phyloP scores from a whole-genome alignment of 768 basidiomycete species.

The Russula olivacea region DNA sequence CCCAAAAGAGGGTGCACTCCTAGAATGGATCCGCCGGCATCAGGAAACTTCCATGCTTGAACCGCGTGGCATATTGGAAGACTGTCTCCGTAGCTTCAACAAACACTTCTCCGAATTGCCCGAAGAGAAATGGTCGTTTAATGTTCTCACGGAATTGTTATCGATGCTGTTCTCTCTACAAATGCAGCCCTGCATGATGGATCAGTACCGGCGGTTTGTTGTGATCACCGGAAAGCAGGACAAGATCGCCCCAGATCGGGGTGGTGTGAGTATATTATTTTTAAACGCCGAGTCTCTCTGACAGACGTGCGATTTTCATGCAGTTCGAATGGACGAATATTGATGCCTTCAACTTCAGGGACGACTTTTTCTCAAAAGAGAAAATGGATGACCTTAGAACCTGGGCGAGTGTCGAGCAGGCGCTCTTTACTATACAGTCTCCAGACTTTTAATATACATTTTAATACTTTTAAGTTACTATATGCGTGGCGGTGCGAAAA shows the following conservation, averaged over 20 bases:
- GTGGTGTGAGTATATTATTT: conserved; percentile 43
- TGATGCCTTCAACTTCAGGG: conserved; percentile 49
- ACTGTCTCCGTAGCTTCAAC: conserved; percentile 40
- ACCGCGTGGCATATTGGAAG: conserved; percentile 40
- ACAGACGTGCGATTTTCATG: not conserved
- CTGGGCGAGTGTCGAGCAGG: conserved; percentile 16
- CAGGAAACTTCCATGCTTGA: conserved; percentile 25
- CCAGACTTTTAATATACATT: not conserved
- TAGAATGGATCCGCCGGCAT: conserved; percentile 18
- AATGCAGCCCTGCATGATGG: conserved; percentile 56
- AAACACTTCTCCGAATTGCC: conserved; percentile 35
- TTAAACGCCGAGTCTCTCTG: conserved; percentile 6
- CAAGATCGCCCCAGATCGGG: conserved; percentile 31
- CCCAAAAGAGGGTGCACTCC: not conserved
- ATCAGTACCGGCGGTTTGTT: conserved; percentile 58
- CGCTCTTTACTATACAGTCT: not conserved
- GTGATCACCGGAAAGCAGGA: conserved; percentile 41
- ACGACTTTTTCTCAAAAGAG: conserved; percentile 42
- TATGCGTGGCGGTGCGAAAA: not conserved
- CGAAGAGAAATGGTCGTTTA: conserved; percentile 32
- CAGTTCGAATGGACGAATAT: conserved; percentile 53
- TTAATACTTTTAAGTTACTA: too few relatives aligned
- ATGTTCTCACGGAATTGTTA: conserved; percentile 43
- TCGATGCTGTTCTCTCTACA: conserved; percentile 38
- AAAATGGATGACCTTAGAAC: conserved; percentile 17